Percentiles rank a stretch among this genome's conserved stretches.
Conservation (phyloP, 768 basidiomycete genomes). For the Rubroboletus satanas region DNA sequence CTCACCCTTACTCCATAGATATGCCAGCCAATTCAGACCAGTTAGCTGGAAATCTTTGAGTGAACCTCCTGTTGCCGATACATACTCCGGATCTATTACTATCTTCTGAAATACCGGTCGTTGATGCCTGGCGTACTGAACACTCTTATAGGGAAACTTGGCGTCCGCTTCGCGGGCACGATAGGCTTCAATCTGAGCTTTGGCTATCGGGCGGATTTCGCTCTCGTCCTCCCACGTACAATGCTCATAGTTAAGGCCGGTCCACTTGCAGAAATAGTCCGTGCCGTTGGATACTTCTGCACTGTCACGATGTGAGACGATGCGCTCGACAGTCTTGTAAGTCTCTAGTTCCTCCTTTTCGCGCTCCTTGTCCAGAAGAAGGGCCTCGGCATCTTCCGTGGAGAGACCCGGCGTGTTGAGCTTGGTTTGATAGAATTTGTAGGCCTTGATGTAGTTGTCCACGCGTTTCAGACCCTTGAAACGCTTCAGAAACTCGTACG, state of each 20-base stretch:
- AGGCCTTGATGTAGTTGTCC: constrained; percentile 97
- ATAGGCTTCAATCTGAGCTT: constrained; percentile 76
- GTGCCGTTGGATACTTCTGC: constrained; percentile 45
- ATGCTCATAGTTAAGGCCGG: constrained; percentile 85
- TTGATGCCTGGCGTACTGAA: constrained; percentile 55
- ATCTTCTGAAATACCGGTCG: constrained; percentile 84
- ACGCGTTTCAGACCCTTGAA: constrained; percentile 96
- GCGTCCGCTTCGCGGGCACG: constrained; percentile 70
- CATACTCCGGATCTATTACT: constrained; percentile 82
- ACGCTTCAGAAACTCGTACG: constrained; percentile 91
- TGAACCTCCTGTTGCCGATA: constrained; percentile 69
- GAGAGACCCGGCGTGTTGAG: constrained; percentile 63
- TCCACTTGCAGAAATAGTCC: constrained; percentile 98
- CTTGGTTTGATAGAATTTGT: constrained; percentile 68
- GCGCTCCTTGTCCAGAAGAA: constrained; percentile 87
- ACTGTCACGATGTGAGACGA: constrained; percentile 74
- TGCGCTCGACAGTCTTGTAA: constrained; percentile 87
- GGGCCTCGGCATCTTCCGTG: constrained; percentile 84
- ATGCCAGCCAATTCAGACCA: constrained; percentile 98
- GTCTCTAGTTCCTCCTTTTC: constrained; percentile 88
- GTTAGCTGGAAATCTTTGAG: constrained; percentile 98
- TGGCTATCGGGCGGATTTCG: constrained; percentile 75
- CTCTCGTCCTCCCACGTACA: constrained; percentile 92
- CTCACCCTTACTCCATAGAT: constrained; percentile 90
- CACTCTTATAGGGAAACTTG: constrained; percentile 84